phyloP scores from a whole-genome alignment of 2,329 filamentous ascomycete genomes.

The Penicillium janthinellum region DNA sequence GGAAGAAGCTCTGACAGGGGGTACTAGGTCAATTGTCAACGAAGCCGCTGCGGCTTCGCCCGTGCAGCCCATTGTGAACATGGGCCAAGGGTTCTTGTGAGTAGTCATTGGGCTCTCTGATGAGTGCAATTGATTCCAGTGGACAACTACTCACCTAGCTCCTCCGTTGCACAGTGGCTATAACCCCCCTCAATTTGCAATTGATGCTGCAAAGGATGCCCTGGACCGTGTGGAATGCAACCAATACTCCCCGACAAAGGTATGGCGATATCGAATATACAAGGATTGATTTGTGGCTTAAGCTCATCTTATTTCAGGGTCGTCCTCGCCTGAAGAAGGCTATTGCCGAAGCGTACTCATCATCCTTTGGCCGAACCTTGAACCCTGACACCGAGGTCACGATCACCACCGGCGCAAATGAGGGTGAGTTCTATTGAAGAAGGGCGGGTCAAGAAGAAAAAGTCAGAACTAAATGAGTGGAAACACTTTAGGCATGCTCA shows the following conservation, averaged over 20 bases:
- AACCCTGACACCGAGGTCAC: constrained; percentile 91
- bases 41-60: constrained; percentile 66
- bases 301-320: constrained; percentile 53
- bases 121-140: not conserved
- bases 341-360: constrained; percentile 87
- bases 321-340: constrained; percentile 89
- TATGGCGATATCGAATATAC: constrained; percentile 26
- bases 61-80: constrained; percentile 67
- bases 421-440: constrained; percentile 37
- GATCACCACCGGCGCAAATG: constrained; percentile 73
- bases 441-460: not conserved
- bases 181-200: constrained; percentile 87
- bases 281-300: not conserved
- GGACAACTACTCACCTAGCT: not conserved
- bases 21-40: constrained; percentile 64
- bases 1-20: constrained; percentile 16
- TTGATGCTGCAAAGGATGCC: constrained; percentile 87
- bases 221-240: constrained; percentile 94
- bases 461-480: not conserved
- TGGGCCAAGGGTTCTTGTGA: constrained; percentile 65
- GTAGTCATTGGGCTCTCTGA: constrained; percentile 34
- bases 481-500: constrained; percentile 70
- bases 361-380: constrained; percentile 78
- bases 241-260: constrained; percentile 94
- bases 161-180: constrained; percentile 63